Base-by-base conservation (phyloP, 805 yeast species). In the Candida piceae region DNA sequence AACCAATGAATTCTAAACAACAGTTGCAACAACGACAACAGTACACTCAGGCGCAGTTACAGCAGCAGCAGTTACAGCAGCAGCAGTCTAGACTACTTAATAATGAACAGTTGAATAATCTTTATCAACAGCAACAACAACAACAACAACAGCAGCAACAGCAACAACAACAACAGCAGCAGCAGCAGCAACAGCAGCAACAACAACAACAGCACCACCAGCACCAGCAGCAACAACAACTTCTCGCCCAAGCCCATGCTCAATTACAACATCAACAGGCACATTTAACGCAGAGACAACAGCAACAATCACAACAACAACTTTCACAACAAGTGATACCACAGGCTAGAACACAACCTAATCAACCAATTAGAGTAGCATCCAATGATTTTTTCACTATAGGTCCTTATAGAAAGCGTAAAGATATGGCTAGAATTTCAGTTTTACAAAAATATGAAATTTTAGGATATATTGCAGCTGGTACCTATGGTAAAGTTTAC, bases 381-480 rank as follows among this genome's bases (percentile, higher is more conserved):
- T 68, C 70, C 22, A 71, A 66, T 35, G 71, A 67, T 37, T 72
- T 74, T 18, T 73, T 76, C 50, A 67, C 81, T 0, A 66, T 77
- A 19, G 74, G 67, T 1, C 79, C 80, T 0, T 83, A 82, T 54
- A 73, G 76, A 46, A 60, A 65, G 16, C 67, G 90, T 28, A 74
- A 76, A 52, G 96, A 87, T 54, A 59, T 72, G 18, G 62, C 74
- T 11, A 63, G 96, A 35, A 70, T 76, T 21, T 78, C 84, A 2
- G 96, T 93, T 3, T 63, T 87, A n/a, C 80, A 82, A 35, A 83
- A 81, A 49, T 93, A 89, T 61, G 89, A 83, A 44, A 82, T 93
- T 41, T 63, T 88, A 13, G 98, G 98, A 0, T 93, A 93, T 60
- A 93, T 93, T 40, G 98, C 98, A 1, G 96, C 98, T 0, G 98